Conservation (phyloP, 176 grass and related monocot genomes). For the Pharus latifolius region DNA sequence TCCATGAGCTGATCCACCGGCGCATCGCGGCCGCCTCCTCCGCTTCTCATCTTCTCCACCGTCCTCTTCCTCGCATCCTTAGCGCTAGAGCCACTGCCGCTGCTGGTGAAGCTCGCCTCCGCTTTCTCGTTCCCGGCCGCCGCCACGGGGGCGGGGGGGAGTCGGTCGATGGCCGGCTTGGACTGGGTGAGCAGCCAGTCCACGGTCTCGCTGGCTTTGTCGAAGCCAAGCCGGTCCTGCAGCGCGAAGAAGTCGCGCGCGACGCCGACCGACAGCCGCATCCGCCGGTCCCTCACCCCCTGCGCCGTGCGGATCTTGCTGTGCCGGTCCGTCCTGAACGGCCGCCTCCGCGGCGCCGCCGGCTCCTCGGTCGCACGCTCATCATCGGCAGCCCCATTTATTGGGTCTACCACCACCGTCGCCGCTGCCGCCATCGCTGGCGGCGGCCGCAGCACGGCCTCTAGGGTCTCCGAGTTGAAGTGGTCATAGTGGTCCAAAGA, state of each 20-base stretch:
- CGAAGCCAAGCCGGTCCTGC: constrained; percentile 78
- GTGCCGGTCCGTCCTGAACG: constrained; percentile 55
- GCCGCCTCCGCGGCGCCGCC: constrained; percentile 21
- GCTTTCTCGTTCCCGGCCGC: neutral
- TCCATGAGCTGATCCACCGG: neutral
- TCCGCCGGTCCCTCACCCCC: constrained; percentile 70
- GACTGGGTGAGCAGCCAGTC: constrained; percentile 77
- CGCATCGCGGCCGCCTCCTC: neutral
- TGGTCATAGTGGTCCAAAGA: constrained; percentile 16
- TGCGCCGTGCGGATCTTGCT: constrained; percentile 93
- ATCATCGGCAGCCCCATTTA: neutral
- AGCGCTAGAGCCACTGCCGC: neutral
- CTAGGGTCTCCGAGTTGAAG: constrained; percentile 25
- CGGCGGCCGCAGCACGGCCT: constrained; percentile 30
- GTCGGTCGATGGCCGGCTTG: constrained; percentile 57
- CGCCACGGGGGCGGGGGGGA: neutral
- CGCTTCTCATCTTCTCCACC: constrained; percentile 13
- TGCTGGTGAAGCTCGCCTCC: constrained; percentile 15
- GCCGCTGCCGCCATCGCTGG: neutral
- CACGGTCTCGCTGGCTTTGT: constrained; percentile 82
- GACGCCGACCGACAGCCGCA: constrained; percentile 75
- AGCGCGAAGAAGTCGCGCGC: constrained; percentile 72
- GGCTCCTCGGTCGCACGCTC: neutral
- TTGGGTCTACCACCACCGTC: neutral
- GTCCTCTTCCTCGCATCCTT: constrained; percentile 22